Evolutionary conservation across 805 yeast genomes (phyloP).

Genomic region (Yarrowia osloensis): DNA sequence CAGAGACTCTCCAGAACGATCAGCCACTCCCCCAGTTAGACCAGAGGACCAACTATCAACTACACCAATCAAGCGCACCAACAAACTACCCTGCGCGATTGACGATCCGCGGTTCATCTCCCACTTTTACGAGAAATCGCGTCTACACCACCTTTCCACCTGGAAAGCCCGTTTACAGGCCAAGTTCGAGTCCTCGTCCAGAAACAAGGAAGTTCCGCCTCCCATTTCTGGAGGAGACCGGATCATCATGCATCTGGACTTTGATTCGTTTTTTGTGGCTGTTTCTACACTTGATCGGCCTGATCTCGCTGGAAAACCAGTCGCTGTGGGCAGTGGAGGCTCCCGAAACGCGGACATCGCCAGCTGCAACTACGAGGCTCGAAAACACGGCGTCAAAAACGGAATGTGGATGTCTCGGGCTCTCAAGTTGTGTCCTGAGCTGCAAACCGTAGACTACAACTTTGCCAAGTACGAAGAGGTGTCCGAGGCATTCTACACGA

Average conservation of each 20-base stretch:
- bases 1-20: not conserved
- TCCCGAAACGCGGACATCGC: constrained; percentile 71
- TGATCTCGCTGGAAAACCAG: constrained; percentile 57
- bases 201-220: constrained; percentile 36
- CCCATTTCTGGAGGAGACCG: constrained; percentile 30
- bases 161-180: constrained; percentile 79
- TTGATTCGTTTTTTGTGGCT: constrained; percentile 91
- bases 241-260: constrained; percentile 77
- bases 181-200: constrained; percentile 56
- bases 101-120: constrained; percentile 70
- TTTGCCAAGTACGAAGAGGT: constrained; percentile 69
- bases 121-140: constrained; percentile 73
- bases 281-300: constrained; percentile 68
- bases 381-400: constrained; percentile 73
- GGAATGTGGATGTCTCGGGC: constrained; percentile 91
- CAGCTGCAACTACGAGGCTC: constrained; percentile 86
- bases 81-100: constrained; percentile 18
- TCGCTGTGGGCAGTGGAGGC: constrained; percentile 55
- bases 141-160: constrained; percentile 83
- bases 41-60: not conserved
- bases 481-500: constrained; percentile 66
- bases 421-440: constrained; percentile 60
- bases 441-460: constrained; percentile 67
- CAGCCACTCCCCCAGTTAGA: not conserved
- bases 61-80: not conserved